These are phyloP conservation scores for Aspergillus homomorphus DNA, from an alignment of 495 filamentous ascomycete genomes.

Conservation along the genomic window DNA sequence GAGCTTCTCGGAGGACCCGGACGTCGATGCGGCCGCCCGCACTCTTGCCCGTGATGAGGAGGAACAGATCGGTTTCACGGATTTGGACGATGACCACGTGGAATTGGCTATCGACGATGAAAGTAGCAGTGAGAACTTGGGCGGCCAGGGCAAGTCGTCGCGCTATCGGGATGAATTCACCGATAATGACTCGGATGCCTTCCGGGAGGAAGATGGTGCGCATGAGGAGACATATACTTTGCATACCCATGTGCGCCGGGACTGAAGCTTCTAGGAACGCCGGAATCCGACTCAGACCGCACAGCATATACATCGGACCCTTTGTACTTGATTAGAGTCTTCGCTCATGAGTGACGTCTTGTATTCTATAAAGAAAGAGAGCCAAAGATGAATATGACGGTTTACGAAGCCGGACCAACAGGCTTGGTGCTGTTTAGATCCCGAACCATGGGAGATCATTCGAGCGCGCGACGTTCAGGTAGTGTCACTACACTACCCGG, in stretches of 20 bases:
- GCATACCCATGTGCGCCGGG: conserved; percentile 37
- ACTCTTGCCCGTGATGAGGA: conserved; percentile 49
- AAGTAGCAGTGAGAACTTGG: conserved; percentile 27
- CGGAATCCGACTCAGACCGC: neutral
- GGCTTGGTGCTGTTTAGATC: neutral
- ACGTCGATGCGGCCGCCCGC: conserved; percentile 40
- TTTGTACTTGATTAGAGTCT: conserved; percentile 16
- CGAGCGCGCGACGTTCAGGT: neutral
- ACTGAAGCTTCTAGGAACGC: conserved; percentile 9
- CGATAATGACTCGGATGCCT: conserved; percentile 52
- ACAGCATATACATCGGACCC: neutral
- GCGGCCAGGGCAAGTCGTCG: conserved; percentile 22
- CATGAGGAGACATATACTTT: conserved; percentile 45
- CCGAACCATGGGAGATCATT: neutral
- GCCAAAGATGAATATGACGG: conserved; percentile 6
- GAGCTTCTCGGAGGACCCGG: conserved; percentile 46
- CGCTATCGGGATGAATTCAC: conserved; percentile 53
- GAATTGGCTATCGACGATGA: conserved; percentile 43
- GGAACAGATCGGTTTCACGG: conserved; percentile 46
- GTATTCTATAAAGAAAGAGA: neutral
- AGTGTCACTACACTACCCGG: neutral
- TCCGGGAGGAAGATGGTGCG: conserved; percentile 39
- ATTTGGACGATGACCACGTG: conserved; percentile 42
- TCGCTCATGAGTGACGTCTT: conserved; percentile 11
- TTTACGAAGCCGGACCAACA: neutral